A percentile compares a stretch with the other conserved stretches of the same genome.
Conservation (phyloP, 768 basidiomycete species). For the Grammothele lineata region DNA sequence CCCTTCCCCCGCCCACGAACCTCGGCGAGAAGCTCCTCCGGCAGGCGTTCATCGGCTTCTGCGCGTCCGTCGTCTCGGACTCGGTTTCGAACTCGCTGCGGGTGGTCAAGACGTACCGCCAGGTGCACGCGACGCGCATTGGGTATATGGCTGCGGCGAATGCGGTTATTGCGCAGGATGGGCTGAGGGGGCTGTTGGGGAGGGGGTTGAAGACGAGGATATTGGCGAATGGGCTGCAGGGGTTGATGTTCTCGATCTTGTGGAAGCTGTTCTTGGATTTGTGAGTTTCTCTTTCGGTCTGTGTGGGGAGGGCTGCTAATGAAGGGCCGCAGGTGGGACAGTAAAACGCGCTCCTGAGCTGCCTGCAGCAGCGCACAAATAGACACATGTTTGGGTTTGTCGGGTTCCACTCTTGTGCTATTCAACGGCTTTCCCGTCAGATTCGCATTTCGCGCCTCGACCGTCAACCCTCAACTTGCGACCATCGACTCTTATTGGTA, state of each 20-base stretch:
- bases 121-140: constrained; percentile 80
- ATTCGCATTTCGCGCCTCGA: too few relatives aligned
- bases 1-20: constrained; percentile 53
- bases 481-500: too few relatives aligned
- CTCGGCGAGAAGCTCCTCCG: constrained; percentile 59
- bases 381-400: too few relatives aligned
- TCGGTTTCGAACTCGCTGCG: constrained; percentile 83
- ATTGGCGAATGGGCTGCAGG: constrained; percentile 87
- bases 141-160: constrained; percentile 76
- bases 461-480: too few relatives aligned
- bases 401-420: too few relatives aligned
- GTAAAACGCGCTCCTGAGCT: background rate
- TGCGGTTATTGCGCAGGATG: constrained; percentile 72
- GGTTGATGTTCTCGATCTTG: constrained; percentile 84
- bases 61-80: constrained; percentile 81
- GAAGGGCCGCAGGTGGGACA: background rate
- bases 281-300: constrained; percentile 45
- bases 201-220: constrained; percentile 88
- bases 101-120: constrained; percentile 94
- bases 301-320: background rate
- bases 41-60: constrained; percentile 90
- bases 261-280: constrained; percentile 91
- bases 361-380: too few relatives aligned
- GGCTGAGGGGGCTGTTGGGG: constrained; percentile 76
- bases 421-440: too few relatives aligned